Percentiles rank a stretch among this genome's conserved stretches.
Conservation (phyloP, 306 rosid genomes). For the Astragalus membranaceus region DNA sequence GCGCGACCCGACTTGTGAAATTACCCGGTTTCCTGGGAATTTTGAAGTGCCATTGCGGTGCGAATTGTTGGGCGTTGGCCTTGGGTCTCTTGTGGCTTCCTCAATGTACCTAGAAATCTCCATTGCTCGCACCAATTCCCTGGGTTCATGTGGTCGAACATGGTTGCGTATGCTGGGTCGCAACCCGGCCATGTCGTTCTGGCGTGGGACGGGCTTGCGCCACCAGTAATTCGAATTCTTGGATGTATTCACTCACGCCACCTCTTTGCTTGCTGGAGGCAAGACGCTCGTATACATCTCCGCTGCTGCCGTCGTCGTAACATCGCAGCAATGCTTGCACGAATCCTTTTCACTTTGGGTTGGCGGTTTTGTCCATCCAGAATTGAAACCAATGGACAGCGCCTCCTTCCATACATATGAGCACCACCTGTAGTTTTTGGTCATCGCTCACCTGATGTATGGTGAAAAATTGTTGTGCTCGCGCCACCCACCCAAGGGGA, state of each 20-base stretch:
- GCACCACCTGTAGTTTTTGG: not conserved
- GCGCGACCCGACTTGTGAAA: too few species aligned
- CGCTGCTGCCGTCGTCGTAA: not conserved
- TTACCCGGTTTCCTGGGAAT: too few species aligned
- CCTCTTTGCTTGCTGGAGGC: not conserved
- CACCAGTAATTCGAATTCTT: not conserved
- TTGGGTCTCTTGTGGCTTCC: too few species aligned
- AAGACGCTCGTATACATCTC: not conserved
- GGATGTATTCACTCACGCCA: not conserved
- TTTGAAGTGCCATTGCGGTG: too few species aligned
- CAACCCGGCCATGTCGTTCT: not conserved
- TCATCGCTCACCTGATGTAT: not conserved
- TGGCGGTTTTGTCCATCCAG: too few species aligned
- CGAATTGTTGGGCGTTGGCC: too few species aligned
- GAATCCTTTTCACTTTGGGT: too few species aligned
- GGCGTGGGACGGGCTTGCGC: not conserved
- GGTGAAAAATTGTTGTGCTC: too few species aligned
- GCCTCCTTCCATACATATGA: too few species aligned
- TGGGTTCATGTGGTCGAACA: not conserved
- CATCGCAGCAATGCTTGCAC: too few species aligned
- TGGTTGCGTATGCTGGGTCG: not conserved
- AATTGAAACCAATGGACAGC: too few species aligned
- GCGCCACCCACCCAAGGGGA: too few species aligned
- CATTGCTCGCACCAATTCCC: not conserved
- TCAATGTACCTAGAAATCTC: not conserved